phyloP scores from a whole-genome alignment of 2,329 filamentous ascomycete genomes.

The Aspergillus hiratsukae region DNA sequence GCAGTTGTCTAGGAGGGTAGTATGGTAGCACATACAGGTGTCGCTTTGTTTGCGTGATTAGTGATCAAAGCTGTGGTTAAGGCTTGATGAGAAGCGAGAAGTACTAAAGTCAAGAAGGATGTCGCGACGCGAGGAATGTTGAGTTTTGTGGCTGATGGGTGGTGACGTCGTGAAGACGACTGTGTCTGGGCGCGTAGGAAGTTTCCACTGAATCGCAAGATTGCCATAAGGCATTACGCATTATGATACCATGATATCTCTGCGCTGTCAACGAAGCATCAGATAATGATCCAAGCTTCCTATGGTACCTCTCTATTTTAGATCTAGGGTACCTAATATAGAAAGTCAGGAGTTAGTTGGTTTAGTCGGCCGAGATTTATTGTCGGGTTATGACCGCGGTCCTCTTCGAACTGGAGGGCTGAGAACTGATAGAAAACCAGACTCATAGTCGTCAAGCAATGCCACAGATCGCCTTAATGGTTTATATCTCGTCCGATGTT shows the following conservation, averaged over 20 bases:
- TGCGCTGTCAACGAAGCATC: neutral
- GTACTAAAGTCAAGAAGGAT: neutral
- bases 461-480: too few species aligned
- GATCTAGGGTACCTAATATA: too few species aligned
- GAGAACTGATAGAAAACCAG: too few species aligned
- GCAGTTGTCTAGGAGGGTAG: neutral
- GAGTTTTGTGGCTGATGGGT: neutral
- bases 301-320: neutral
- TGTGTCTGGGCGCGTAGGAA: neutral
- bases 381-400: too few species aligned
- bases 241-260: neutral
- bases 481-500: too few species aligned
- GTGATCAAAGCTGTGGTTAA: neutral
- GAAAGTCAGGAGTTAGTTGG: too few species aligned
- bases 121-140: neutral
- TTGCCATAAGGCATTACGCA: neutral
- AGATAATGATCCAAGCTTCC: neutral
- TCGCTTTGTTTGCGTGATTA: neutral
- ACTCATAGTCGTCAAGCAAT: too few species aligned
- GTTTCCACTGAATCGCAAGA: neutral
- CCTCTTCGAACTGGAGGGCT: too few species aligned
- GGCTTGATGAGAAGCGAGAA: neutral
- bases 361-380: too few species aligned
- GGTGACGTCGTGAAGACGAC: conserved; percentile 2
- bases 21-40: neutral